Percentiles rank a stretch among this genome's conserved stretches.
phyloP scores from a whole-genome alignment of 495 filamentous ascomycete species.

The Lentithecium fluviatile region DNA sequence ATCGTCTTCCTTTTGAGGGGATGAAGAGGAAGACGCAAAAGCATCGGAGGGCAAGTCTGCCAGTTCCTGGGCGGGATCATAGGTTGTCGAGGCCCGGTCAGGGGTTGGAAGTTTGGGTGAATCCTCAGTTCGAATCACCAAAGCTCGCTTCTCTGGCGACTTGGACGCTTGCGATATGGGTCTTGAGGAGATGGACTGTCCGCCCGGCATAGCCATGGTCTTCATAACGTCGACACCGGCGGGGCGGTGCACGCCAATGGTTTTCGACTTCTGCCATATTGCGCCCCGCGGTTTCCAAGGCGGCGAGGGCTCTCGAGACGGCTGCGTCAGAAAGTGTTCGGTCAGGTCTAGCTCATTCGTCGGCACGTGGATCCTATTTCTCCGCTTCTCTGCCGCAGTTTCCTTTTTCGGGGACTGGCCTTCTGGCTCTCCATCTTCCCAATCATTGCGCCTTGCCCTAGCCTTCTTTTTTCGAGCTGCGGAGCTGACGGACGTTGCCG shows the following conservation, averaged over 20 bases:
- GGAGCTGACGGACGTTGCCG: constrained; percentile 14
- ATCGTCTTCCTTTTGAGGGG: constrained; percentile 38
- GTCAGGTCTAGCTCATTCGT: constrained; percentile 21
- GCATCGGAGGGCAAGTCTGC: constrained; percentile 46
- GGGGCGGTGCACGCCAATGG: constrained; percentile 25
- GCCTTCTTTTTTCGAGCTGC: neutral
- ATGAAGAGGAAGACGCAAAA: constrained; percentile 42
- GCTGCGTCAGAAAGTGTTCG: constrained; percentile 39
- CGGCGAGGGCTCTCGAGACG: constrained; percentile 35
- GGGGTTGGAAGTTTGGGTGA: neutral
- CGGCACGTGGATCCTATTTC: constrained; percentile 39
- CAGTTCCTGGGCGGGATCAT: constrained; percentile 40
- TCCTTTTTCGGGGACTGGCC: constrained; percentile 1
- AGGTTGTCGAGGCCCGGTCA: neutral
- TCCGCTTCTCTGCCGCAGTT: constrained; percentile 4
- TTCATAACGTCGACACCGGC: constrained; percentile 17
- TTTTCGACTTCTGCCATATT: constrained; percentile 39
- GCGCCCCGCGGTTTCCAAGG: constrained; percentile 41
- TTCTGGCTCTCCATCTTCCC: neutral
- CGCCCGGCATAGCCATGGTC: constrained; percentile 11
- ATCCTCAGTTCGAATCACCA: neutral
- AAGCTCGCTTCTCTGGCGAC: neutral
- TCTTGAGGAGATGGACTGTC: constrained; percentile 15
- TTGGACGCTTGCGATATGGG: constrained; percentile 2
- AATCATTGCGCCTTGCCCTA: neutral